Evolutionary conservation across 768 basidiomycete genomes (phyloP).

Genomic region (Phylloporus rhodoxanthus): DNA sequence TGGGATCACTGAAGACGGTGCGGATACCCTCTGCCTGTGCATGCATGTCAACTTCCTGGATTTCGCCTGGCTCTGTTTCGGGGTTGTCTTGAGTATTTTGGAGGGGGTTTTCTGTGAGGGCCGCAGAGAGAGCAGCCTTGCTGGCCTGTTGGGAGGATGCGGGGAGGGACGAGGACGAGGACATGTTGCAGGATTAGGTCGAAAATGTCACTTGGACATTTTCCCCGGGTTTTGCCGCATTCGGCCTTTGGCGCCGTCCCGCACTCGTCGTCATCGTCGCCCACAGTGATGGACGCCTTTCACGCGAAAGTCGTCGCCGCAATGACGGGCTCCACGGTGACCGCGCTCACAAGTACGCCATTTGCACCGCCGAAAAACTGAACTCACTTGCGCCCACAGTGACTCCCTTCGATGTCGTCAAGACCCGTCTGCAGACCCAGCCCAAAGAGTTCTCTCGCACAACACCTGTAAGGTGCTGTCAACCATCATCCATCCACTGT

Average conservation of each 20-base stretch:
- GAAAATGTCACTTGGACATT: conserved; percentile 4
- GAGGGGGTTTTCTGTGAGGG: conserved; percentile 53
- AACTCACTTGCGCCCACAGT: conserved; percentile 46
- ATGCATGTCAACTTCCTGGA: conserved; percentile 82
- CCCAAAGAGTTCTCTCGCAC: conserved; percentile 50
- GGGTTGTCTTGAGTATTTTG: conserved; percentile 28
- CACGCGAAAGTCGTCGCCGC: conserved; percentile 78
- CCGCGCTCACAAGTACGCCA: conserved; percentile 72
- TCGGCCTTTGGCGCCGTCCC: background rate
- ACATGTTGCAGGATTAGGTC: conserved; percentile 21
- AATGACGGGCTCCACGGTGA: conserved; percentile 72
- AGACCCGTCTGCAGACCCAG: conserved; percentile 93
- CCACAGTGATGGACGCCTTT: conserved; percentile 56
- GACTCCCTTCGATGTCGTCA: conserved; percentile 99
- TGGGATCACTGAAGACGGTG: conserved; percentile 91
- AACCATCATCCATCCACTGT: conserved; percentile 49
- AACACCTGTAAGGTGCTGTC: conserved; percentile 61
- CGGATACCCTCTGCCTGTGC: conserved; percentile 76
- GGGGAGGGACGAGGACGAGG: conserved; percentile 44
- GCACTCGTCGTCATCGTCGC: background rate
- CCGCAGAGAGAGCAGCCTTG: conserved; percentile 71
- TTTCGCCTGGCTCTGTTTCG: conserved; percentile 70
- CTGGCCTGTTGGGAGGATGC: conserved; percentile 69
- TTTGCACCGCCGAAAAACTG: conserved; percentile 5
- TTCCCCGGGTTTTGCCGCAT: conserved; percentile 25